Conservation (phyloP, 495 filamentous ascomycete species). For the Aspergillus coremiiformis region DNA sequence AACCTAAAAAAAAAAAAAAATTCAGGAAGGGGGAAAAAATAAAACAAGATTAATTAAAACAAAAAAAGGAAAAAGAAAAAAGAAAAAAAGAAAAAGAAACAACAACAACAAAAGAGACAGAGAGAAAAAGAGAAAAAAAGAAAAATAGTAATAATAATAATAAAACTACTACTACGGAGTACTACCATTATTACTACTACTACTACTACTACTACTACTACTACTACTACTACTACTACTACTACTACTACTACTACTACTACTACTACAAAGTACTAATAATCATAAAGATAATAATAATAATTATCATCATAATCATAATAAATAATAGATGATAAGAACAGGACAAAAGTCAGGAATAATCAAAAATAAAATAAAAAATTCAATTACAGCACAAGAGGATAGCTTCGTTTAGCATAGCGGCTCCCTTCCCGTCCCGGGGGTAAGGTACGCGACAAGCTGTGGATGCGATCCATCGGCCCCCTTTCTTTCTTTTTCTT, state of each 20-base stretch:
- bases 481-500: slow-evolving; percentile 20
- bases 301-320: too few relatives aligned
- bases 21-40: slow-evolving; percentile 5
- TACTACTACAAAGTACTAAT: too few relatives aligned
- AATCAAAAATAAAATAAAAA: slow-evolving; percentile 7
- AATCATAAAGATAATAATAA: slow-evolving; percentile 1
- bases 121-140: slow-evolving; percentile 1
- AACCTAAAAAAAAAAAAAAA: slow-evolving; percentile 9
- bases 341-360: not conserved
- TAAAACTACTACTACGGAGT: too few relatives aligned
- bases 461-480: slow-evolving; percentile 14
- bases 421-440: slow-evolving; percentile 34
- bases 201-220: too few relatives aligned
- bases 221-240: too few relatives aligned
- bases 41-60: slow-evolving; percentile 8
- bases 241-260: too few relatives aligned
- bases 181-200: too few relatives aligned
- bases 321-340: not conserved
- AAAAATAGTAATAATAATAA: not conserved
- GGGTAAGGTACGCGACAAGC: slow-evolving; percentile 25
- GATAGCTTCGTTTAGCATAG: slow-evolving; percentile 21
- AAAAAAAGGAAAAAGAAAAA: not conserved
- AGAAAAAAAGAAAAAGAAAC: not conserved
- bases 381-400: slow-evolving; percentile 6
- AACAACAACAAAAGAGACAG: not conserved